Conservation (phyloP, 2,329 filamentous ascomycete species). For the Alternaria arbusti region DNA sequence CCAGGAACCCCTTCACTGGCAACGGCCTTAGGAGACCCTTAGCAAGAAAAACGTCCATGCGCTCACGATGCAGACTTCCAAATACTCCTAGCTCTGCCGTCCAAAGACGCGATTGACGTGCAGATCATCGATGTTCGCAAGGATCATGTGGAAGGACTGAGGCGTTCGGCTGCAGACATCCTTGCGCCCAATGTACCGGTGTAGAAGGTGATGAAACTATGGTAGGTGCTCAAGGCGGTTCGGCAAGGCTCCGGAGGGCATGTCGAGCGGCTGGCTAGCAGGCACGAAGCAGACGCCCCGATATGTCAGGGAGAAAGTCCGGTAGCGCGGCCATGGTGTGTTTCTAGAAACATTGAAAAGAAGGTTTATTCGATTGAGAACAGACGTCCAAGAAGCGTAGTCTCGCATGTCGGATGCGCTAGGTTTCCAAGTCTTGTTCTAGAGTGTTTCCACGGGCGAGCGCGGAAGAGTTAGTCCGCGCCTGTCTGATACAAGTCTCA, state of each 20-base stretch:
- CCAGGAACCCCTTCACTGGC: slow-evolving; percentile 13
- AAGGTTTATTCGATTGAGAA: background rate
- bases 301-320: slow-evolving; percentile 2
- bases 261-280: slow-evolving; percentile 13
- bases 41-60: slow-evolving; percentile 9
- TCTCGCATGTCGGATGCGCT: background rate
- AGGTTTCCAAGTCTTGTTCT: background rate
- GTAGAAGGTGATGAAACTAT: slow-evolving; percentile 10
- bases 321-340: slow-evolving; percentile 4
- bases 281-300: background rate
- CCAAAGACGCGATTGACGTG: slow-evolving; percentile 5
- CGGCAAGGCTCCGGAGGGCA: slow-evolving; percentile 15
- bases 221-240: slow-evolving; percentile 5
- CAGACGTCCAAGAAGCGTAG: background rate
- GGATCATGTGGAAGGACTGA: slow-evolving; percentile 7
- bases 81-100: slow-evolving; percentile 9
- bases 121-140: slow-evolving; percentile 15
- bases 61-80: slow-evolving; percentile 7
- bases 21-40: slow-evolving; percentile 5
- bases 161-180: slow-evolving; percentile 4
- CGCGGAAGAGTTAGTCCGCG: background rate
- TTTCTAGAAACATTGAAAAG: slow-evolving; percentile 15
- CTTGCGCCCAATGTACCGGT: slow-evolving; percentile 5
- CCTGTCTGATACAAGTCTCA: background rate
- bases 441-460: background rate